Evolutionary conservation across 176 grass and related monocot species (phyloP), one percentile per base, ranked within the genome.

Genomic region (Bonia amplexicaulis): DNA sequence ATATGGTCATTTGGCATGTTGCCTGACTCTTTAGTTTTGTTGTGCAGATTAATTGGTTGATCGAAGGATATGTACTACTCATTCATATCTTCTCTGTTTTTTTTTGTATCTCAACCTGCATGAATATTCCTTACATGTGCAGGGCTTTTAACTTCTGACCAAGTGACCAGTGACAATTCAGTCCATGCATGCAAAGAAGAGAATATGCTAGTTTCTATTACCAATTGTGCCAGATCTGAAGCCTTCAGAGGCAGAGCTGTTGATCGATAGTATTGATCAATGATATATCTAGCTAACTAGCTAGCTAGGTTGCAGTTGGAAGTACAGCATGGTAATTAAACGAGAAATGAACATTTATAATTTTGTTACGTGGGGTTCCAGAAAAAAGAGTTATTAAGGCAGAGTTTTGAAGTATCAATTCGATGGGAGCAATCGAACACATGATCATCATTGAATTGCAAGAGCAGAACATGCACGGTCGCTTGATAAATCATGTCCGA

Each of bases 41-140:
- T 45, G 26, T 17, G 59, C 16, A 39, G 23, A 23, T 74, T 26
- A 26, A 25, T 60, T 57, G 40, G 35, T 77, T 8, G 44, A 66
- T 44, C 46, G 19, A 80, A 86, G 46, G 65, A 39, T 46, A 26
- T 53, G 61, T 4, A 23, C 12, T 57, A 68, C 45, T 19, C 15
- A 57, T n/a, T 74, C 57, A 12, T 64, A 61, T 74, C 57, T 65
- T 48, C 23, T 59, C 20, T 17, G 19, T 37, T 63, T 62, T 51
- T 62, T 51, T 65, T 64, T 64, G 66, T 65, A 52, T 12, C 14
- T 53, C 49, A 75, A 37, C 29, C 71, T 65, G 9, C 48, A 80
- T 41, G 87, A 80, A 89, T 89, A 37, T 84, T 74, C 75, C 40
- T 84, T 22, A 6, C 87, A 84, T 89, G 67, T 46, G 17, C 62